Conservation (phyloP, 1,284 basidiomycete genomes). For the Pseudozyma tsukubaensis region DNA sequence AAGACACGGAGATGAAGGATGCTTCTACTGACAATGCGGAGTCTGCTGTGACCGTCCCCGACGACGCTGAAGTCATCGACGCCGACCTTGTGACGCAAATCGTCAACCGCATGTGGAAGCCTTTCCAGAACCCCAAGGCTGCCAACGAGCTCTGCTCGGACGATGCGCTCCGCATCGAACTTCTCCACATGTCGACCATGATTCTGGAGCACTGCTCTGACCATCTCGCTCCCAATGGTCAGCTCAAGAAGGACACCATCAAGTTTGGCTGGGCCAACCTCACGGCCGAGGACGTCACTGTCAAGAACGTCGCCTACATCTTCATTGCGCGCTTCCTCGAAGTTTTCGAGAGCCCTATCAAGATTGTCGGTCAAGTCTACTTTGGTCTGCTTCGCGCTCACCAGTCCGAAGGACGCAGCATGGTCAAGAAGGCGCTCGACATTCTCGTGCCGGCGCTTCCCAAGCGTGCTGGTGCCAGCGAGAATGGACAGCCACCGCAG, state of each 20-base stretch:
- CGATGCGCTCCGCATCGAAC: slow-evolving; percentile 87
- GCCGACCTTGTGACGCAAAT: slow-evolving; percentile 78
- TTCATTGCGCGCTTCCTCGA: slow-evolving; percentile 94
- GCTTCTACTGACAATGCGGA: not conserved
- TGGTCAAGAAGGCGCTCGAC: slow-evolving; percentile 88
- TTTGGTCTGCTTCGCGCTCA: slow-evolving; percentile 85
- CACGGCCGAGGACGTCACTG: slow-evolving; percentile 82
- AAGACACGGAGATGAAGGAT: too few species aligned
- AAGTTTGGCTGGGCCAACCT: slow-evolving; percentile 94
- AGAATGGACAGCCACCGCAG: slow-evolving; percentile 74
- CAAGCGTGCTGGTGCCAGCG: slow-evolving; percentile 70
- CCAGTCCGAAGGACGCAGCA: slow-evolving; percentile 79
- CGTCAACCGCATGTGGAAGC: slow-evolving; percentile 83
- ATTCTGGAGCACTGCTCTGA: slow-evolving; percentile 86
- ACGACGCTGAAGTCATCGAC: slow-evolving; percentile 72
- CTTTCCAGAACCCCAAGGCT: slow-evolving; percentile 73
- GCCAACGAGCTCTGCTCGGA: slow-evolving; percentile 73
- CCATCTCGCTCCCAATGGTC: slow-evolving; percentile 75
- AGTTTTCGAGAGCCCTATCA: slow-evolving; percentile 87
- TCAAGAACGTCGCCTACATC: slow-evolving; percentile 93
- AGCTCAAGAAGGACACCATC: slow-evolving; percentile 92
- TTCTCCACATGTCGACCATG: slow-evolving; percentile 88
- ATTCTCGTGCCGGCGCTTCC: slow-evolving; percentile 89
- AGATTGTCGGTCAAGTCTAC: slow-evolving; percentile 95
- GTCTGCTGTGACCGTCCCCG: slow-evolving; percentile 8